Base-by-base conservation (phyloP, 352 stramenopile genomes). In the Halophytophthora batemanensis region DNA sequence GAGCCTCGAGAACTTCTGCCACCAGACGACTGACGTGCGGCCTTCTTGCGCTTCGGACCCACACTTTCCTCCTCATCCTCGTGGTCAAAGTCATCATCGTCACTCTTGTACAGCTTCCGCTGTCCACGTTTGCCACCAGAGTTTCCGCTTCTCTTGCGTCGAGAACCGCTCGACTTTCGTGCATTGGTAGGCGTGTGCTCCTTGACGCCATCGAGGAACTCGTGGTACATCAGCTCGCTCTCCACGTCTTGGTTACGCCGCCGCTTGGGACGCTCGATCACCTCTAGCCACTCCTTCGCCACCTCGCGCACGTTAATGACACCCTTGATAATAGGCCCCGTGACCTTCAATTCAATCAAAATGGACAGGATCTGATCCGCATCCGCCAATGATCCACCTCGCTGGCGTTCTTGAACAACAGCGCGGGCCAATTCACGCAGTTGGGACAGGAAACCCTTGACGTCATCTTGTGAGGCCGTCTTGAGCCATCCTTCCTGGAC, bases 261-360 rank as follows among this genome's bases (percentile, higher is more conserved):
- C 49, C 85, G 85, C 59, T 90, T 92, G 0, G 85, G 85, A n/a
- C 85, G 78, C 42, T 95, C 85, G 59, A 95, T 95, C 47, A 91
- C 67, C 17, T 95, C 82, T 6, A 93, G 69, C 85, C 85, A 95
- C 25, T 95, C 85, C 4, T 67, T 71, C 3, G 82, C 82, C 3
- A 95, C 72, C 1, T 64, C 64, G 11, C 83, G 83, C 22, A 95
- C 82, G 34, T 95, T 92, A 3, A 95, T 71, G 5, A 79, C 64
- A 2, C 59, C 64, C 41, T 91, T 90, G 19, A 88, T 53, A 44
- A 93, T 56, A 1, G 82, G 84, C 19, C 85, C 85, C 2, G 82
- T 92, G 15, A 95, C 85, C 51, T 95, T 95, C 14, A 95, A 64
- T 46, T 95, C 85, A 55, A 95, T 92, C 28, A 95, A 51, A 53